Evolutionary conservation across 2,329 filamentous ascomycete genomes (phyloP).

Genomic region (Dactylellina sp.): DNA sequence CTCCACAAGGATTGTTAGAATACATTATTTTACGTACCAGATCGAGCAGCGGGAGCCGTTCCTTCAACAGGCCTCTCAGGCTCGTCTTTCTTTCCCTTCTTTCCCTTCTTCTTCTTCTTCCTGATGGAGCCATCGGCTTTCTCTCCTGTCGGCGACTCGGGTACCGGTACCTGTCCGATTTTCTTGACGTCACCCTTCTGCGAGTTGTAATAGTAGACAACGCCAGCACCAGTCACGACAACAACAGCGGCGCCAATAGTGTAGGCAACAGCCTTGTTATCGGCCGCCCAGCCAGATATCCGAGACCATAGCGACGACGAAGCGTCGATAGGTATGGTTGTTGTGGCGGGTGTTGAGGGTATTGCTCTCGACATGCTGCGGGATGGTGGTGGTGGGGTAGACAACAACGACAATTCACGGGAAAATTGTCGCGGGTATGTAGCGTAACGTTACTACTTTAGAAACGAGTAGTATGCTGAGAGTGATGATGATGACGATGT

Average conservation of each 20-base stretch:
- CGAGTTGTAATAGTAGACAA: conserved; percentile 84
- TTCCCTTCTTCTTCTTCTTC: conserved; percentile 79
- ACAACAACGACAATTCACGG: neutral
- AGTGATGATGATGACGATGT: neutral
- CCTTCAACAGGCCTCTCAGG: conserved; percentile 63
- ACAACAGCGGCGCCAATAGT: conserved; percentile 94
- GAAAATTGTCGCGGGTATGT: neutral
- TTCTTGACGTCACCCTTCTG: conserved; percentile 60
- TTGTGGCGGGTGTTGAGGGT: conserved; percentile 52
- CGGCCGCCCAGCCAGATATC: conserved; percentile 88
- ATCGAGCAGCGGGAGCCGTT: conserved; percentile 2
- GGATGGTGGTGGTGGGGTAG: conserved; percentile 49
- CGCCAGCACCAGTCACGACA: conserved; percentile 89
- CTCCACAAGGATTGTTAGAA: no score
- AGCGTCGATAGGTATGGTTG: conserved; percentile 67
- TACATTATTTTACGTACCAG: conserved; percentile 2
- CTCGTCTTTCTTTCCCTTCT: conserved; percentile 82
- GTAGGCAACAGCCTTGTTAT: conserved; percentile 95
- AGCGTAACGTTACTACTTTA: neutral
- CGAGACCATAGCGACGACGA: conserved; percentile 78
- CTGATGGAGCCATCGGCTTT: conserved; percentile 35
- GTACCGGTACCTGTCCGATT: conserved; percentile 64
- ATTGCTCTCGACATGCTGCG: conserved; percentile 41
- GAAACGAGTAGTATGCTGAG: neutral
- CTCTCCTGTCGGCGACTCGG: conserved; percentile 62